Percentiles rank a stretch among this genome's conserved stretches.
phyloP scores from a whole-genome alignment of 768 basidiomycete species.

The Suillus spraguei region DNA sequence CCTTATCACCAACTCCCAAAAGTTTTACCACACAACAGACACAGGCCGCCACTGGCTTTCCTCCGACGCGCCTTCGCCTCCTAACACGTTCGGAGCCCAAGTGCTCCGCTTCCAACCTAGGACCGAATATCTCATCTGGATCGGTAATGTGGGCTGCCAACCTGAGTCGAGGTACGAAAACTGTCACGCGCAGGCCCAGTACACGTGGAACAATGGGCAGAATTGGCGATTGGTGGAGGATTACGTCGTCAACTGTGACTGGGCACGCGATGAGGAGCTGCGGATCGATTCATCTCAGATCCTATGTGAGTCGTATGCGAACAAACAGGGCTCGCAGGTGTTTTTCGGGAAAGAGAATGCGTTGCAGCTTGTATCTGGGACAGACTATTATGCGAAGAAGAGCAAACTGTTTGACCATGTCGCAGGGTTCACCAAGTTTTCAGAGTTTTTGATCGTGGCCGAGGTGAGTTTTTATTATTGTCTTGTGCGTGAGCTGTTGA shows the following conservation, averaged over 20 bases:
- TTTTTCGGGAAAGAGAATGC: constrained; percentile 55
- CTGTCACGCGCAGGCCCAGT: constrained; percentile 79
- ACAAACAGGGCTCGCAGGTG: constrained; percentile 81
- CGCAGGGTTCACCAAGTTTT: constrained; percentile 96
- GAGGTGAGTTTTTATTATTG: constrained; percentile 55
- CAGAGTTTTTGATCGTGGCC: constrained; percentile 94
- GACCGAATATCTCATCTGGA: constrained; percentile 88
- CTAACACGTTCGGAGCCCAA: constrained; percentile 78
- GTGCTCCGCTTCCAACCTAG: constrained; percentile 87
- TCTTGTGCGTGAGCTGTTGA: constrained; percentile 25
- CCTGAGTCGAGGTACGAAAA: constrained; percentile 35
- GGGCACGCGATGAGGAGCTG: constrained; percentile 82
- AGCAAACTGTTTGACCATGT: constrained; percentile 82
- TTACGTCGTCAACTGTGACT: constrained; percentile 91
- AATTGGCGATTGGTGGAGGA: constrained; percentile 76
- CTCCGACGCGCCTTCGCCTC: constrained; percentile 60
- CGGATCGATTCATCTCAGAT: constrained; percentile 86
- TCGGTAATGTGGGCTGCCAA: constrained; percentile 72
- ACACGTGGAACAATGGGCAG: constrained; percentile 76
- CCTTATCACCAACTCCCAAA: constrained; percentile 71
- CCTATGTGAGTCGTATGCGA: constrained; percentile 84
- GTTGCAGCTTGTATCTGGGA: constrained; percentile 78
- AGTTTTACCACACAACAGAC: constrained; percentile 82
- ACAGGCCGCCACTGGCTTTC: constrained; percentile 73
- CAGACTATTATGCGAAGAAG: constrained; percentile 70